Evolutionary conservation across 768 basidiomycete species (phyloP), one percentile per base, ranked within the genome.

Genomic region (Boletus pseudopeckii): DNA sequence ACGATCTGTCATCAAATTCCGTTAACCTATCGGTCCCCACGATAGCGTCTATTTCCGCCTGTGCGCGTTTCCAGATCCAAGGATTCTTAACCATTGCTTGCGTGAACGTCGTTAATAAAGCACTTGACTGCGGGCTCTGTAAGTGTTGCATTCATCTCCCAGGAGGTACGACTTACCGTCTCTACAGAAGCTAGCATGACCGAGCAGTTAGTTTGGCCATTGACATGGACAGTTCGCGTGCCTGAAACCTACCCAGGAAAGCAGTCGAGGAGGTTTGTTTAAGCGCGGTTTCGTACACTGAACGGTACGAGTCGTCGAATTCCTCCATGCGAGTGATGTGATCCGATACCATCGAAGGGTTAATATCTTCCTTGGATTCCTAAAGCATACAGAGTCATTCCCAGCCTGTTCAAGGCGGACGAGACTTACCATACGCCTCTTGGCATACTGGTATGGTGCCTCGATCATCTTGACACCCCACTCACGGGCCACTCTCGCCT

Each of bases 21-120:
- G 59, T 53, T 1, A 55, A 22, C 28, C 53, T 55, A 13, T 50
- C 53, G 0, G 30, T 52, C 15, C 57, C 57, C 1, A 60, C 26
- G 13, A 55, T 15, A 11, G 40, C 14, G 3, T 60, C 57, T 5
- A 60, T 59, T 17, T 55, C 53, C 1, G 52, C 48, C 48, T 54
- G 57, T 14, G 56, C 56, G 8, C 48, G 52, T 24, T 53, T 53
- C 56, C 47, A 50, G 20, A 50, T 20, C 8, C 15, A 30, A 15
- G 59, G 59, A 11, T 60, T 52, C 43, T 58, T 30, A 6, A 59
- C 56, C 58, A 54, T 58, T 14, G 58, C 58, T 36, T 50, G 45
- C n/a, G 56, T 59, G 13, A 59, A 60, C 2, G 47, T 28, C 38
- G 39, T 28, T 2, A 60, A 15, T 10, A 28, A 0, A 0, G 50